Base-by-base conservation (phyloP, 2,329 filamentous ascomycete genomes). In the Colletotrichum sp. region DNA sequence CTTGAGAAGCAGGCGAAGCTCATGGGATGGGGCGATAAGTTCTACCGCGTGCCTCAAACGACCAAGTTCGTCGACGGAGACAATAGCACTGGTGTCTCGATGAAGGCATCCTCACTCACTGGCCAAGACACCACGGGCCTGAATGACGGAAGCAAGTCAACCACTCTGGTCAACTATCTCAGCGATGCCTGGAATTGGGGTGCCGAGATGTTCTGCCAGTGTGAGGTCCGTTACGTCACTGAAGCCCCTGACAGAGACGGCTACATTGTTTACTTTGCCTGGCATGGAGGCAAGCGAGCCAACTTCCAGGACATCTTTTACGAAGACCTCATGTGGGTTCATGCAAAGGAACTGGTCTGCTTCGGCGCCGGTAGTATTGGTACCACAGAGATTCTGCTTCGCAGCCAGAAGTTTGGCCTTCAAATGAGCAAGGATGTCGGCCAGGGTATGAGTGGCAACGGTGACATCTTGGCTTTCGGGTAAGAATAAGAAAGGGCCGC, bases 121-220 rank as follows among this genome's bases (percentile, higher is more conserved):
- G 92, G 92, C 2, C 91, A 93, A 81, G 93, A 94, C 77, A 83
- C 83, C 34, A 93, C 92, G 0, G 92, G 92, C 1, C 78, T 93
- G 72, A 94, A 94, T 78, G 93, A 94, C 81, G 92, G 92, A 4
- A 93, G 91, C 36, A 94, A 94, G 83, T 93, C 89, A 26, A 92
- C 90, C 9, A 93, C 91, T 0, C 86, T 92, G 2, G 91, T 93
- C 44, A 94, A 92, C 2, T 94, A 94, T 79, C 85, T 94, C 12
- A 88, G 90, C 9, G 93, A 94, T 81, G 92, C 93, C 2, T 94
- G 92, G 92, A 93, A 93, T 79, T 93, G 92, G 91, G 93, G 92
- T 12, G 91, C 93, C 15, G 92, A 94, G 80, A 90, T 94, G 82
- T 94, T 94, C 78, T 94, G 92, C 82, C 89, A 92, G 79, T 92